Conservation (phyloP, 345 rosid genomes). For the Eucalyptus regnans region DNA sequence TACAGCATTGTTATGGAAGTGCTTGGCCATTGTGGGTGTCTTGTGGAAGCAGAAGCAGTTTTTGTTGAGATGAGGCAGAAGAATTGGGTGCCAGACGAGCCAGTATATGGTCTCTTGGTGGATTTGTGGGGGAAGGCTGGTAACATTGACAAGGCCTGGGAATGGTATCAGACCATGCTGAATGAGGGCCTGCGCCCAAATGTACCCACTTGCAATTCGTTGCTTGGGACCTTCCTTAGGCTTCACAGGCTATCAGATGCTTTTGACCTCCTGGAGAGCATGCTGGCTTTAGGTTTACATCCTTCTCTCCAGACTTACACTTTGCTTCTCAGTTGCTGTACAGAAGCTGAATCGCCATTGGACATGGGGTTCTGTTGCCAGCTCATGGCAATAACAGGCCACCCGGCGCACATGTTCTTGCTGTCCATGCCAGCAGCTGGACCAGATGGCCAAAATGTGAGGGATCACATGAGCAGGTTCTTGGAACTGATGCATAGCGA, state of each 20-base stretch:
- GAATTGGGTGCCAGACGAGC: slow-evolving; percentile 90
- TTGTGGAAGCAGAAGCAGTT: slow-evolving; percentile 80
- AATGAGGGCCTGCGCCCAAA: slow-evolving; percentile 73
- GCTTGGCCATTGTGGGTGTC: slow-evolving; percentile 86
- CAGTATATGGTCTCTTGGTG: slow-evolving; percentile 80
- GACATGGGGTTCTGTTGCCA: slow-evolving; percentile 69
- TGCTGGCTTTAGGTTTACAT: slow-evolving; percentile 54
- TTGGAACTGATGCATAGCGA: slow-evolving; percentile 87
- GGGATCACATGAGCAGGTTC: slow-evolving; percentile 62
- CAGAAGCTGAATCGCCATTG: slow-evolving; percentile 54
- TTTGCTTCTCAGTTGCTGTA: slow-evolving; percentile 80
- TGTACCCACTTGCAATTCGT: slow-evolving; percentile 90
- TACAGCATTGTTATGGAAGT: slow-evolving; percentile 95
- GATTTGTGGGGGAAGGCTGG: slow-evolving; percentile 97
- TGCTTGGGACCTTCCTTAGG: slow-evolving; percentile 82
- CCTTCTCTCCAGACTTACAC: slow-evolving; percentile 88
- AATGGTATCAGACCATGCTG: slow-evolving; percentile 83
- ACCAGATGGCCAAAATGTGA: slow-evolving; percentile 85
- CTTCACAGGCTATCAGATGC: slow-evolving; percentile 62
- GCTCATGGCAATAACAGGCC: slow-evolving; percentile 75
- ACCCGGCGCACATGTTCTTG: slow-evolving; percentile 76
- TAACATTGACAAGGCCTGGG: slow-evolving; percentile 70
- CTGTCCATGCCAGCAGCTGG: slow-evolving; percentile 70
- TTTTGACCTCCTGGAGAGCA: slow-evolving; percentile 54
- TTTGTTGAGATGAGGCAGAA: slow-evolving; percentile 68